phyloP scores from a whole-genome alignment of 225 moss, liverwort and hornwort genomes.

The Neckera pumila region DNA sequence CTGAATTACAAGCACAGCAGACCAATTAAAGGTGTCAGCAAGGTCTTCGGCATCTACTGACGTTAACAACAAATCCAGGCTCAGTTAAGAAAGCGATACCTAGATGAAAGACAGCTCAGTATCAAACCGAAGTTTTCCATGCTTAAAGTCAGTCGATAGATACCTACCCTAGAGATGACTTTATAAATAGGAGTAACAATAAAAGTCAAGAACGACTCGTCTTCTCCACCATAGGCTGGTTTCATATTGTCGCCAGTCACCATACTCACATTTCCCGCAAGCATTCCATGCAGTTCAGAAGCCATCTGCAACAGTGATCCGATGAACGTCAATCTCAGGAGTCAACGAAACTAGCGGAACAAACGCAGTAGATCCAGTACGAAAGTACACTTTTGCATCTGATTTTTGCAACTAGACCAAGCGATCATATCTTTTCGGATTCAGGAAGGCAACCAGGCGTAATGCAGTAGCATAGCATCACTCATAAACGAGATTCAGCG shows the following conservation, averaged over 20 bases:
- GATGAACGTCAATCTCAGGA: not conserved
- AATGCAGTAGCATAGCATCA: not conserved
- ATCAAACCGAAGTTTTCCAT: not conserved
- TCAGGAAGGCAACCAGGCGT: not conserved
- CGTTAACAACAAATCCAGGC: not conserved
- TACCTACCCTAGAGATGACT: constrained; percentile 45
- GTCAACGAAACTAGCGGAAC: not conserved
- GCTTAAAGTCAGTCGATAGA: not conserved
- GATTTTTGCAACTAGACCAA: not conserved
- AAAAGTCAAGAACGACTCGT: constrained; percentile 63
- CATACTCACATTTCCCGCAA: constrained; percentile 89
- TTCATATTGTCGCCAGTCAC: constrained; percentile 88
- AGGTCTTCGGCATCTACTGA: not conserved
- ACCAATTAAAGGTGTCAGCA: not conserved
- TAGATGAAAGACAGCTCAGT: not conserved
- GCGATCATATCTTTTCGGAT: not conserved
- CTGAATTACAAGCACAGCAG: constrained; percentile 10
- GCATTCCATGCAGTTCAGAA: constrained; percentile 84
- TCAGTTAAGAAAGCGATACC: not conserved
- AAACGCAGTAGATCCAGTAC: not conserved
- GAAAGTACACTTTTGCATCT: not conserved
- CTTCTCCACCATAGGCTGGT: constrained; percentile 85
- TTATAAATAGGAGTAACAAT: constrained; percentile 76
- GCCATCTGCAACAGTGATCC: constrained; percentile 61
- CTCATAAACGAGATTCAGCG: not conserved